Evolutionary conservation across 805 yeast species (phyloP), one percentile per base, ranked within the genome.

Genomic region (Lachancea dasiensis): DNA sequence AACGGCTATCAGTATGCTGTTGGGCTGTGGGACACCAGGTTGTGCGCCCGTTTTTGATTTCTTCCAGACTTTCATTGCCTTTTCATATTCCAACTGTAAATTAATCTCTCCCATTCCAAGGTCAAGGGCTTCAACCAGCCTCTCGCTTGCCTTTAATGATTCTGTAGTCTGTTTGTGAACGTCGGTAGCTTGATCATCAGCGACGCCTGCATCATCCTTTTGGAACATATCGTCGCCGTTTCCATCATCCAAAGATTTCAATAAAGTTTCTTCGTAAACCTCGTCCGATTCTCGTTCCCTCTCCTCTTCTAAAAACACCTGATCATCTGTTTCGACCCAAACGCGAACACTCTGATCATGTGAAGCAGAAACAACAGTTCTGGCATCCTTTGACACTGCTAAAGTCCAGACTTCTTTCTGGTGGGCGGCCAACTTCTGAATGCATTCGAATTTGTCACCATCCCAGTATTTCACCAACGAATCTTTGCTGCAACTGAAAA

Each of bases 281-380:
- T 89, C 95, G 58, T 92, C 98, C 75, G 87, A 70, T 61, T 92
- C 98, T 61, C 82, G 85, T 58, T 92, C 99, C 41, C 92, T 73
- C 65, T 92, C 98, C 68, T 92, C 99, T 61, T 92, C 97, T 43
- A 92, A 64, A 58, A 92, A 92, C n/a, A 92, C 92, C 50, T 90
- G 89, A 58, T 92, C 98, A 38, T 84, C 92, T 4, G 95, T 84
- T 58, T 86, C 87, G 43, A 73, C 73, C 98, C 98, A 92, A n/a
- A 89, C 63, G 58, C 98, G 73, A 34, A 90, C 77, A 52, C 95
- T 80, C 56, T 86, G 94, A 59, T 92, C 99, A 58, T 92, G 99
- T 5, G 96, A 80, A 1, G 89, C 81, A 13, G 94, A 74, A 4
- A 85, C 80, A 46, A 86, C 75, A 50, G 78, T 78, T 15, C 72